Conservation (phyloP, 495 filamentous ascomycete species). For the Terfezia boudieri region DNA sequence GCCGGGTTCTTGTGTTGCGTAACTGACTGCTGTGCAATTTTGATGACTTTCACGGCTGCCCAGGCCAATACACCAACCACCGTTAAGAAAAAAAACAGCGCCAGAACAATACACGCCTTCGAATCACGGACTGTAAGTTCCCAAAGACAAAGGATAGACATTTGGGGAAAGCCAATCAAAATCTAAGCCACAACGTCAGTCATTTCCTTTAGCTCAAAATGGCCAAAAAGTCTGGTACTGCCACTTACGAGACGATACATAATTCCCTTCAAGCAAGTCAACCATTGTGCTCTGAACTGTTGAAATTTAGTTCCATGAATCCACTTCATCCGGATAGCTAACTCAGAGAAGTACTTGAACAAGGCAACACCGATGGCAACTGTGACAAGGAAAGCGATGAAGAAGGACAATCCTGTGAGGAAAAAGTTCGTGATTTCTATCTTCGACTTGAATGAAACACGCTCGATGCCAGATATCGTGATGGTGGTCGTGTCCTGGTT, state of each 20-base stretch:
- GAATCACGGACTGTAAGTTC: conserved; percentile 78
- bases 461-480: conserved; percentile 64
- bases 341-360: conserved; percentile 65
- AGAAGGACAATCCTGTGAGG: conserved; percentile 76
- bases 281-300: conserved; percentile 75
- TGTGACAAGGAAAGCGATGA: conserved; percentile 53
- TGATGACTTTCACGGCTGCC: conserved; percentile 75
- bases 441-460: conserved; percentile 62
- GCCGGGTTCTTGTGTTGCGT: conserved; percentile 88
- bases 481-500: conserved; percentile 27
- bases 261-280: conserved; percentile 67
- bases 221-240: neutral
- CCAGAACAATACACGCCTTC: conserved; percentile 64
- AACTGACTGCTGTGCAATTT: conserved; percentile 69
- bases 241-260: conserved; percentile 52
- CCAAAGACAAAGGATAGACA: conserved; percentile 81
- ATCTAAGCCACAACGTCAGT: conserved; percentile 23
- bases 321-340: conserved; percentile 43
- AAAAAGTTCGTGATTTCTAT: conserved; percentile 93
- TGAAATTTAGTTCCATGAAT: conserved; percentile 75
- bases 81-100: conserved; percentile 71
- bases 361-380: conserved; percentile 48
- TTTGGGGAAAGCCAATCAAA: conserved; percentile 85
- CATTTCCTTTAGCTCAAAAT: neutral
- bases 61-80: conserved; percentile 61